Percentiles rank a stretch among this genome's conserved stretches.
phyloP scores from a whole-genome alignment of 2,329 filamentous ascomycete genomes.

The Akanthomyces muscarius region DNA sequence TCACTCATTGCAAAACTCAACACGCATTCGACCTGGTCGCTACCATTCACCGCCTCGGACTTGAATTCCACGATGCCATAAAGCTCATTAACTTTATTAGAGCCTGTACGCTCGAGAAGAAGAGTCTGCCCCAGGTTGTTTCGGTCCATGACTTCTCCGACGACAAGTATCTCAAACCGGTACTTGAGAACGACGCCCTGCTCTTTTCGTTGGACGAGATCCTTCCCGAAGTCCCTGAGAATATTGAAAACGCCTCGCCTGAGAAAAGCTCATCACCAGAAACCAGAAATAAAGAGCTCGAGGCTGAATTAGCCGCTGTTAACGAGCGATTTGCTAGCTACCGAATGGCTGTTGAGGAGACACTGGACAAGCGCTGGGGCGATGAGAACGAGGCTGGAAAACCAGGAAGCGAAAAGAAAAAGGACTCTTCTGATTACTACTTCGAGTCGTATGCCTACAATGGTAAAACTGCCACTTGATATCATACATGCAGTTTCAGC shows the following conservation, averaged over 20 bases:
- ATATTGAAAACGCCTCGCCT: constrained; percentile 22
- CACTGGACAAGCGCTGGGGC: constrained; percentile 62
- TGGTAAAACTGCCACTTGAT: constrained; percentile 39
- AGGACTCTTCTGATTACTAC: constrained; percentile 41
- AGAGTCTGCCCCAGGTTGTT: constrained; percentile 53
- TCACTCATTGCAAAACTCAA: constrained; percentile 63
- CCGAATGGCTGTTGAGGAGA: constrained; percentile 60
- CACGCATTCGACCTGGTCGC: constrained; percentile 64
- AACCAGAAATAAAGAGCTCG: constrained; percentile 52
- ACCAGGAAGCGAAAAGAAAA: constrained; percentile 28
- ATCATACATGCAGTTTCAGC: neutral
- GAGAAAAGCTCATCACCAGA: constrained; percentile 28
- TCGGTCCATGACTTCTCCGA: constrained; percentile 62
- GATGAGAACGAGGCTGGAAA: constrained; percentile 42
- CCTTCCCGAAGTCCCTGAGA: constrained; percentile 47
- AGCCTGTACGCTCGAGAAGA: constrained; percentile 40
- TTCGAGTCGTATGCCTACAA: constrained; percentile 60
- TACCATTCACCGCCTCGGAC: constrained; percentile 50
- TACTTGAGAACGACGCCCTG: constrained; percentile 83
- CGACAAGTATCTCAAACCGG: constrained; percentile 77
- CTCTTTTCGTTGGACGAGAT: constrained; percentile 81
- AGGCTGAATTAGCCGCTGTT: constrained; percentile 57
- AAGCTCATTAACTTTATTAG: constrained; percentile 71
- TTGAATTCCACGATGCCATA: constrained; percentile 71
- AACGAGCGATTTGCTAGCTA: constrained; percentile 62